A percentile compares a stretch with the other conserved stretches of the same genome.
phyloP scores from a whole-genome alignment of 2,329 filamentous ascomycete species.

The Talaromyces pinophilus region DNA sequence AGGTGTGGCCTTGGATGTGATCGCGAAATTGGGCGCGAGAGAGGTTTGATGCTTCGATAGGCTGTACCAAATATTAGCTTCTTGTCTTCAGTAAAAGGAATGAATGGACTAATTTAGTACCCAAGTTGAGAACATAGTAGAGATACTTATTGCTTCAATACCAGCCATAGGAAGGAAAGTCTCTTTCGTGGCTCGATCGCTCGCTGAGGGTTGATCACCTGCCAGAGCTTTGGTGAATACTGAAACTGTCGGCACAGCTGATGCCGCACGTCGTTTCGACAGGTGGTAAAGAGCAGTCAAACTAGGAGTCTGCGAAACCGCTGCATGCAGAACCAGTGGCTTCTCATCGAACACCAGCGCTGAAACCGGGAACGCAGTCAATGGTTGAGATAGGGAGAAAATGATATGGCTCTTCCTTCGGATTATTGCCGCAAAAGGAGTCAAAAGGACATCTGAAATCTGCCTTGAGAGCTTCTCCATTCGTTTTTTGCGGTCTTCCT shows the following conservation, averaged over 20 bases:
- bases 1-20: constrained; percentile 27
- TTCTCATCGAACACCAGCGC: constrained; percentile 27
- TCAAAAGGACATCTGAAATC: constrained; percentile 27
- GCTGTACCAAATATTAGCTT: constrained; percentile 13
- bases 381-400: constrained; percentile 30
- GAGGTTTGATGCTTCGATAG: constrained; percentile 31
- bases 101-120: background rate
- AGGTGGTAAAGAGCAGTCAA: constrained; percentile 30
- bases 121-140: constrained; percentile 30
- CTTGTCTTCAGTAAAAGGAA: background rate
- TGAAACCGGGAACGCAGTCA: constrained; percentile 31
- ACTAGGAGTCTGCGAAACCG: constrained; percentile 30
- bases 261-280: constrained; percentile 25
- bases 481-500: constrained; percentile 23
- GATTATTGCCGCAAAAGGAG: constrained; percentile 27
- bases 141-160: constrained; percentile 32
- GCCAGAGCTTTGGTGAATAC: constrained; percentile 30
- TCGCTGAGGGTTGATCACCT: background rate
- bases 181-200: constrained; percentile 23
- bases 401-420: constrained; percentile 28
- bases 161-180: constrained; percentile 30
- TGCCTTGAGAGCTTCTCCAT: constrained; percentile 23
- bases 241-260: constrained; percentile 27
- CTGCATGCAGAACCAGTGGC: constrained; percentile 28
- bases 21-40: constrained; percentile 28